Evolutionary conservation across 345 rosid species (phyloP).

Genomic region (Populus deltoides): DNA sequence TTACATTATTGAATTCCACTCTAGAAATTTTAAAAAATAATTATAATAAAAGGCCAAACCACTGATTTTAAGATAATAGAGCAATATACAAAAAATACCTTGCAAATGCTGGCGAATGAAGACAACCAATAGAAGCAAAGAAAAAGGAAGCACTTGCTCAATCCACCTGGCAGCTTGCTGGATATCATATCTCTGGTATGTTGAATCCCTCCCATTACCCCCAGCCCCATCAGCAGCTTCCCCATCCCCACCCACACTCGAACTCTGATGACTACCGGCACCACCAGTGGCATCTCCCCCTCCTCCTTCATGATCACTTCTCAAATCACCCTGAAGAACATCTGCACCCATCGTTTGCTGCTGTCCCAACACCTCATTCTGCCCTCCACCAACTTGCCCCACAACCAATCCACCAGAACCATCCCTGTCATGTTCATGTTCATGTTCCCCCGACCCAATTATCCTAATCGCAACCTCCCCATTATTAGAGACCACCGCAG

Average conservation of each 20-base stretch:
- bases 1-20: neutral
- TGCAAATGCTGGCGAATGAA: slow-evolving; percentile 99
- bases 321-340: slow-evolving; percentile 45
- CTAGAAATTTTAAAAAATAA: neutral
- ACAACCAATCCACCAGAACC: slow-evolving; percentile 52
- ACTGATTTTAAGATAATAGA: too few species aligned
- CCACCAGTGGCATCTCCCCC: slow-evolving; percentile 43
- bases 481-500: slow-evolving; percentile 22
- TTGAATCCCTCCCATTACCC: slow-evolving; percentile 63
- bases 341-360: slow-evolving; percentile 27
- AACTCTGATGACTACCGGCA: slow-evolving; percentile 36
- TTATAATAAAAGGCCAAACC: neutral
- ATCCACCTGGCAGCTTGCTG: slow-evolving; percentile 99
- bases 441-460: slow-evolving; percentile 81
- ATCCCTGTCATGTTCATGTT: slow-evolving; percentile 45
- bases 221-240: slow-evolving; percentile 53
- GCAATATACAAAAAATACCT: slow-evolving; percentile 41
- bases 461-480: slow-evolving; percentile 97
- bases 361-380: slow-evolving; percentile 33
- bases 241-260: slow-evolving; percentile 43
- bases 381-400: slow-evolving; percentile 41
- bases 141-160: slow-evolving; percentile 95
- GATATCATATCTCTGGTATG: slow-evolving; percentile 97
- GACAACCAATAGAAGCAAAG: slow-evolving; percentile 92
- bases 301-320: slow-evolving; percentile 39